Conservation (phyloP, 345 rosid genomes). For the Populus alba region DNA sequence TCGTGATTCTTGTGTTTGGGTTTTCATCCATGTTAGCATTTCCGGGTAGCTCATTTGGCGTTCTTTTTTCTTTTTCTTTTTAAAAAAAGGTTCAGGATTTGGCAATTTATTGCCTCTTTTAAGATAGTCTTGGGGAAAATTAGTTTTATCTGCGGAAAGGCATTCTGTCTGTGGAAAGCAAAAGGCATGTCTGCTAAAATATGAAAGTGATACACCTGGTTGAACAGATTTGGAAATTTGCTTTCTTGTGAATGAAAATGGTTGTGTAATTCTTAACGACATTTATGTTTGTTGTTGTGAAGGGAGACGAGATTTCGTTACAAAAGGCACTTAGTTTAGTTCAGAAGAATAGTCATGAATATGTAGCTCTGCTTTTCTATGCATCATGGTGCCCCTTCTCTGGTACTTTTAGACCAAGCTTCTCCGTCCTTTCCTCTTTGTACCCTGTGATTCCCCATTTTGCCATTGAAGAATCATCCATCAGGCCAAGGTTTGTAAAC, state of each 20-base stretch:
- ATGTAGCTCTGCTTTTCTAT: conserved; percentile 84
- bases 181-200: background rate
- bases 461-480: conserved; percentile 73
- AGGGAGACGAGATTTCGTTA: conserved; percentile 85
- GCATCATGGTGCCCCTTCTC: conserved; percentile 99
- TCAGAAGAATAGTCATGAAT: conserved; percentile 48
- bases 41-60: background rate
- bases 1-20: background rate
- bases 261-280: conserved; percentile 1
- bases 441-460: conserved; percentile 71
- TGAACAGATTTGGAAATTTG: background rate
- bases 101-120: background rate
- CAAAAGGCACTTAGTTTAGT: conserved; percentile 67
- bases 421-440: conserved; percentile 58
- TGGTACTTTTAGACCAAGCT: conserved; percentile 60
- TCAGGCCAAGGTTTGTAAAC: conserved; percentile 76
- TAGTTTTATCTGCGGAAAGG: background rate
- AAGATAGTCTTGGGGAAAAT: background rate
- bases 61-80: background rate
- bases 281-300: conserved; percentile 20
- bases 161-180: background rate
- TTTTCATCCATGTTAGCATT: background rate
- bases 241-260: background rate
- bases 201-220: background rate
- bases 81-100: background rate